Conservation (phyloP, 305 asterid genomes). For the Solanum hybrid region DNA sequence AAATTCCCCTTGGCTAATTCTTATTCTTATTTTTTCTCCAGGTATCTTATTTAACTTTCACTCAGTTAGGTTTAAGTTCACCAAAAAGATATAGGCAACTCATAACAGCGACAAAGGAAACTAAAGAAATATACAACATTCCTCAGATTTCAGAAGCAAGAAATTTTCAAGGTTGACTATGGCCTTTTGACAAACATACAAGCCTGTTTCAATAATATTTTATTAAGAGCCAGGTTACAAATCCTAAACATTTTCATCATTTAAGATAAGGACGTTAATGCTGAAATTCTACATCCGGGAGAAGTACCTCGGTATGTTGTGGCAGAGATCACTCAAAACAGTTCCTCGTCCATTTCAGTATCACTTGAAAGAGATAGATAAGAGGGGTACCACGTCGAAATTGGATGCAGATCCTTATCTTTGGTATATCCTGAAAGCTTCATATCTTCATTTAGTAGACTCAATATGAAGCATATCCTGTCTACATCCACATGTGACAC, state of each 20-base stretch:
- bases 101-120: not conserved
- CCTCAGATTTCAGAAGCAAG: not conserved
- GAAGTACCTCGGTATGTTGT: constrained; percentile 1
- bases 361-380: not conserved
- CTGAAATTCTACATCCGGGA: not conserved
- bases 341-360: not conserved
- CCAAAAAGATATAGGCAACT: not conserved
- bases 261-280: not conserved
- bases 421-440: constrained; percentile 2
- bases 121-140: not conserved
- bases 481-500: constrained; percentile 1
- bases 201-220: not conserved
- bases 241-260: not conserved
- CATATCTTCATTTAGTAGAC: constrained; percentile 5
- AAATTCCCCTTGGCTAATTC: not conserved
- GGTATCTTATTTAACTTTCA: not conserved
- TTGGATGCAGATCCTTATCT: not conserved
- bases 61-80: not conserved
- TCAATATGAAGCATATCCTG: not conserved
- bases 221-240: not conserved
- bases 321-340: not conserved
- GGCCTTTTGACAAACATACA: not conserved
- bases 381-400: not conserved
- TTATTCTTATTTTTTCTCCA: not conserved
- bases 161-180: not conserved